These are phyloP conservation scores for Hirsutella thompsonii DNA, from an alignment of 2,329 filamentous ascomycete species.

Conservation along the genomic window DNA sequence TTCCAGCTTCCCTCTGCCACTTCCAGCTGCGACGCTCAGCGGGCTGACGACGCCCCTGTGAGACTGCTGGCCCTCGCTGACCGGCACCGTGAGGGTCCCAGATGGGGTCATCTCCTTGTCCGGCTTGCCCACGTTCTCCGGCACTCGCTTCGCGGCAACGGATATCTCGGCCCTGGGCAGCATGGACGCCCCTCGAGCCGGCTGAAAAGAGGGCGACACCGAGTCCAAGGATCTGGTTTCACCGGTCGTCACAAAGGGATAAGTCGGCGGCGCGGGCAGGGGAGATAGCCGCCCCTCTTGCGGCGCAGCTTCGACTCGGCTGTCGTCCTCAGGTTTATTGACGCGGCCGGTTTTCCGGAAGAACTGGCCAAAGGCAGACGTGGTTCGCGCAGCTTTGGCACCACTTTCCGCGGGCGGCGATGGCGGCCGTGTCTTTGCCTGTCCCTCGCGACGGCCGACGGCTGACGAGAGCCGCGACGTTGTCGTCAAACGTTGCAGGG, in stretches of 20 bases:
- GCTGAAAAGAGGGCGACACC: too few relatives aligned
- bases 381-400: slow-evolving; percentile 5
- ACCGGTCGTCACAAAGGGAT: too few relatives aligned
- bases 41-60: too few relatives aligned
- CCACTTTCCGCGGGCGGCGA: slow-evolving; percentile 4
- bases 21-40: neutral
- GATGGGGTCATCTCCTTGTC: too few relatives aligned
- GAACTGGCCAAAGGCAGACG: slow-evolving; percentile 11
- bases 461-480: slow-evolving; percentile 1
- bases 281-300: neutral
- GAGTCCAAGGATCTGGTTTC: too few relatives aligned
- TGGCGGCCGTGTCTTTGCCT: slow-evolving; percentile 1
- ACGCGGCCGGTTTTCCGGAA: slow-evolving; percentile 12
- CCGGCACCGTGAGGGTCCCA: too few relatives aligned
- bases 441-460: neutral
- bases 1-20: neutral
- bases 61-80: too few relatives aligned
- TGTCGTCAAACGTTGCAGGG: slow-evolving; percentile 1
- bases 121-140: neutral
- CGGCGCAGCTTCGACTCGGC: neutral
- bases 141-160: too few relatives aligned
- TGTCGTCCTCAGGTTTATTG: slow-evolving; percentile 6
- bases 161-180: too few relatives aligned
- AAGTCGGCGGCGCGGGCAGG: neutral
- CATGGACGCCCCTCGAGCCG: too few relatives aligned